phyloP scores from a whole-genome alignment of 441 rosid genomes.

The Capsella rubella region DNA sequence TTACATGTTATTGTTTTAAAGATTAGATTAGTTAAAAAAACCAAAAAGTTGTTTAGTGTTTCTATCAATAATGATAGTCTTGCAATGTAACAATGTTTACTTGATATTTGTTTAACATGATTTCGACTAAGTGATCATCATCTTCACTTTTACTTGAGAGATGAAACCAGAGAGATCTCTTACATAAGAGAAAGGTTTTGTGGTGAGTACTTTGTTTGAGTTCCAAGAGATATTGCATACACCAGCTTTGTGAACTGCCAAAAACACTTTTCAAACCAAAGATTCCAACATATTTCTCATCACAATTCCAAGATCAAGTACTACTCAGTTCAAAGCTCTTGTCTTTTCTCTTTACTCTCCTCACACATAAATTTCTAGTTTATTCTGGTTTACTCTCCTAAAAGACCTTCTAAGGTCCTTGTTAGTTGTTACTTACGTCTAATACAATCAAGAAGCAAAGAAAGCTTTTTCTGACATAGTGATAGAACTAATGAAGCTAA shows the following conservation, averaged over 20 bases:
- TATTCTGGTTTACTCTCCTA: too few relatives aligned
- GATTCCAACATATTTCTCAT: constrained; percentile 47
- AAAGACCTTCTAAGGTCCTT: too few relatives aligned
- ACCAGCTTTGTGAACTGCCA: constrained; percentile 44
- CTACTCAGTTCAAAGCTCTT: constrained; percentile 69
- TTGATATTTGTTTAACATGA: too few relatives aligned
- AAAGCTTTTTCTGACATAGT: too few relatives aligned
- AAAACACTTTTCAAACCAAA: constrained; percentile 50
- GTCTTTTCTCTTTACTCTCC: constrained; percentile 51
- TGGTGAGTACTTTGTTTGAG: constrained; percentile 37
- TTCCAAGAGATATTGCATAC: constrained; percentile 54
- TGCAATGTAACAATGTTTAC: too few relatives aligned
- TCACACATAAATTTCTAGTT: neutral
- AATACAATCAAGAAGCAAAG: too few relatives aligned
- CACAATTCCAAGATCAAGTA: constrained; percentile 60
- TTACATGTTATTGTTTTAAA: neutral
- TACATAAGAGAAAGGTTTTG: constrained; percentile 55
- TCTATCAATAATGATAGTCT: neutral
- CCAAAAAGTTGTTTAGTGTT: constrained; percentile 13
- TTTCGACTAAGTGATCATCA: neutral
- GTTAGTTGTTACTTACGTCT: too few relatives aligned
- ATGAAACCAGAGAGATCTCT: constrained; percentile 47
- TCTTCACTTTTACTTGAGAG: constrained; percentile 42
- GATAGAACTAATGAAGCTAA: too few relatives aligned
- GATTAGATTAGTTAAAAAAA: constrained; percentile 12